phyloP scores from a whole-genome alignment of 2,329 filamentous ascomycete genomes.

The Cryphonectria nitschkei region DNA sequence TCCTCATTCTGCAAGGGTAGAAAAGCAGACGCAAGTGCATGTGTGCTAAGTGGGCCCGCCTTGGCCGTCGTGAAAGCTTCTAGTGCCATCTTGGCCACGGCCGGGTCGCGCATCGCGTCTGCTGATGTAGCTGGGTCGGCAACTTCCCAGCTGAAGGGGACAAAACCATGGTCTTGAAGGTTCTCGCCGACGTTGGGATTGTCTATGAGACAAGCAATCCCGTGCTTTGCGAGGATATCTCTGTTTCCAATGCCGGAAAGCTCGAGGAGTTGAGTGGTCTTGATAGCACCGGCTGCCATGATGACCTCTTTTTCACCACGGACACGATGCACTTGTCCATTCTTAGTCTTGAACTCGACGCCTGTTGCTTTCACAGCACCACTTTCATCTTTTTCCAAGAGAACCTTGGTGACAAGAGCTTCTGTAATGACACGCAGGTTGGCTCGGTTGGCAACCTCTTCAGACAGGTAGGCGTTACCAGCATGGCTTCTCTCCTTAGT shows the following conservation, averaged over 20 bases:
- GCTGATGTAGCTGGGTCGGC: conserved; percentile 38
- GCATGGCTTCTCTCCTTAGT: conserved; percentile 28
- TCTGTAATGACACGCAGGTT: conserved; percentile 31
- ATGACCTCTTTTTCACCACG: conserved; percentile 34
- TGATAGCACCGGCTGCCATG: conserved; percentile 39
- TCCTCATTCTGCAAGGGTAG: conserved; percentile 18
- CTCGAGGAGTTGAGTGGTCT: conserved; percentile 33
- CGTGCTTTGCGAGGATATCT: conserved; percentile 41
- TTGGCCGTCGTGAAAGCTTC: conserved; percentile 37
- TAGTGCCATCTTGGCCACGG: conserved; percentile 22
- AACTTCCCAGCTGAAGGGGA: conserved; percentile 37
- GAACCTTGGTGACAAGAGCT: conserved; percentile 34
- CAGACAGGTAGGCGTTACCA: conserved; percentile 28
- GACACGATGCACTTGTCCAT: conserved; percentile 29
- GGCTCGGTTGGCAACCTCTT: conserved; percentile 18
- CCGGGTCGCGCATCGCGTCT: conserved; percentile 28
- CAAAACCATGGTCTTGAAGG: conserved; percentile 43
- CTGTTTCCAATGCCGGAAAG: conserved; percentile 37
- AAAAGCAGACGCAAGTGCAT: conserved; percentile 34
- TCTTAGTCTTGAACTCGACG: conserved; percentile 32
- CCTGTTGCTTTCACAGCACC: conserved; percentile 31
- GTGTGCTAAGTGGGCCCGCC: conserved; percentile 35
- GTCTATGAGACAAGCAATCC: conserved; percentile 40
- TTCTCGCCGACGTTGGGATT: conserved; percentile 44
- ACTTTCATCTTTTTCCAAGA: conserved; percentile 26